Conservation (phyloP, 345 rosid genomes). For the Citrus medica region DNA sequence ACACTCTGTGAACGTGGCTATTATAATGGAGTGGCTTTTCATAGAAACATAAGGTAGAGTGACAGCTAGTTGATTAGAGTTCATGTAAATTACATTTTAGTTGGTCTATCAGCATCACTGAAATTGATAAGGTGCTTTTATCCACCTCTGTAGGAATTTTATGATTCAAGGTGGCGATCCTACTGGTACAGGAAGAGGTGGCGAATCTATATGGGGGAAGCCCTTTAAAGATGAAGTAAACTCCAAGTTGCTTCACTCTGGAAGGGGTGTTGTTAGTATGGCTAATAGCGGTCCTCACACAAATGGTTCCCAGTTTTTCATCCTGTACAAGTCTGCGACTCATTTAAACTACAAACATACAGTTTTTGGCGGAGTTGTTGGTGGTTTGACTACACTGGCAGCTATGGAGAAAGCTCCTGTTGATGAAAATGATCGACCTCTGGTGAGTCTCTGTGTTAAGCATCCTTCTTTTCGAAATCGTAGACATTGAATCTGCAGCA, state of each 20-base stretch:
- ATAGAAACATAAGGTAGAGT: conserved; percentile 71
- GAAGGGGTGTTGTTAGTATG: conserved; percentile 95
- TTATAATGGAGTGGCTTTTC: conserved; percentile 75
- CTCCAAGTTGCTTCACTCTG: conserved; percentile 88
- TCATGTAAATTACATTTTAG: neutral
- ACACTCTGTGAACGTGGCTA: conserved; percentile 83
- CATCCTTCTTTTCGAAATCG: neutral
- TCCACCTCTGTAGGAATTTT: conserved; percentile 54
- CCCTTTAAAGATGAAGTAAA: conserved; percentile 91
- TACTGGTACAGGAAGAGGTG: conserved; percentile 86
- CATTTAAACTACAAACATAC: conserved; percentile 95
- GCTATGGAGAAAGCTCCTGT: conserved; percentile 91
- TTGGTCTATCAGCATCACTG: neutral
- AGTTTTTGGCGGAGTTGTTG: conserved; percentile 91
- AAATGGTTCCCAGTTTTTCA: conserved; percentile 96
- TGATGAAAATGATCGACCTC: conserved; percentile 78
- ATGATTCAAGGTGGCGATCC: conserved; percentile 99
- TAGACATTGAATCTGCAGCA: neutral
- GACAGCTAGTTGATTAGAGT: neutral
- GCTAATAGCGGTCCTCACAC: conserved; percentile 98
- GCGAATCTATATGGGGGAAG: conserved; percentile 95
- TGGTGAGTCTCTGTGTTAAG: conserved; percentile 43
- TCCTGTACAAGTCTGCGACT: conserved; percentile 93
- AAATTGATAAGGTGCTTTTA: conserved; percentile 2
- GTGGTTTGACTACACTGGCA: conserved; percentile 77